Evolutionary conservation across 163 green algal genomes (phyloP), one percentile per base, ranked within the genome.

Genomic region (Chlamydomonas reinhardtii): DNA sequence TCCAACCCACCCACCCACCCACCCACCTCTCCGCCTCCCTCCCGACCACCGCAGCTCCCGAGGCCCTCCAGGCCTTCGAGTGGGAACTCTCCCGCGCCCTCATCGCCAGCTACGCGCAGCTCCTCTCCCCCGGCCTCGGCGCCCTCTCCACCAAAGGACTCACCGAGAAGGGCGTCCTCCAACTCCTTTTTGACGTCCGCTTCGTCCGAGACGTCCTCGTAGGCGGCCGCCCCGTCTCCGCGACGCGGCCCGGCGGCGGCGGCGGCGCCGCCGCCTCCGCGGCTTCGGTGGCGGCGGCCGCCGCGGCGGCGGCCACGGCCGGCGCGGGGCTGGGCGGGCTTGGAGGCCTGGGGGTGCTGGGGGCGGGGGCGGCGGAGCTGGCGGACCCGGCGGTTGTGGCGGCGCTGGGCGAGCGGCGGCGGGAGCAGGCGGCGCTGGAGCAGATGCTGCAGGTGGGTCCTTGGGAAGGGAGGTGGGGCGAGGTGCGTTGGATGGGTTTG

Each of bases 161-260:
- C 27, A 83, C 82, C 8, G 95, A 98, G 91, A 96, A 95, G 83
- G 96, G 94, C 34, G 86, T 97, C 17, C 93, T 97, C 82, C 96
- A 98, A 94, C 93, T 98, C 87, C 86, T 97, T 20, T 90, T 98
- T 39, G 96, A 98, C 74, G 87, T 94, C 11, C 92, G 94, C n/a
- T 95, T 97, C 85, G 54, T 97, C 64, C 48, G 78, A 11, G 91
- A 96, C 66, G 86, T 95, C 16, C 92, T 98, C 22, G 90, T 91
- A 5, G 94, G 93, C 31, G 94, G 90, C 6, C 39, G 88, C 72
- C 92, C 92, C 0, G 74, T 92, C 29, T 48, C 34, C 19, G 14
- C 62, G 19, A 31, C 24, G 27, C 74, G 48, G 62, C 27, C 27
- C 39, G 52, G 52, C 19, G 56, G 31, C 20, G 39, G 43, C 32